Evolutionary conservation across 148 eudicot species (phyloP).

Genomic region (Fagopyrum esculentum): DNA sequence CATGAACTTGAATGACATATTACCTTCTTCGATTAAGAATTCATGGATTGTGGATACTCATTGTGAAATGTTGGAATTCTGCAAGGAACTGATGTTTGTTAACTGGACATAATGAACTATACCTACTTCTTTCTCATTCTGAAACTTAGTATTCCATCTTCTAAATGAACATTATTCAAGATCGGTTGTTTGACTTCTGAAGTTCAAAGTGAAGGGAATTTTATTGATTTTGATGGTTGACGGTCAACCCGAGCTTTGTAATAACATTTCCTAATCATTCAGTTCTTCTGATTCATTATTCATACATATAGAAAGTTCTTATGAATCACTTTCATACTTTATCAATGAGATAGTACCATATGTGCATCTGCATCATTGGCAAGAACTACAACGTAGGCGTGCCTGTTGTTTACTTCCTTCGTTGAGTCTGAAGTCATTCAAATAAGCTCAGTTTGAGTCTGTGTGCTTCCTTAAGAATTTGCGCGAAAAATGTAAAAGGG

Average conservation of each 20-base stretch:
- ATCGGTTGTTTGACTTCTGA: background rate
- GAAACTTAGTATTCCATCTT: background rate
- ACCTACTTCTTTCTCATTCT: background rate
- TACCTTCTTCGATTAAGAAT: background rate
- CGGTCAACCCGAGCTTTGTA: background rate
- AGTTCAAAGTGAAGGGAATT: background rate
- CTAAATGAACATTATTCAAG: background rate
- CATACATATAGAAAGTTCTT: background rate
- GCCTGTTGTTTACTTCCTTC: background rate
- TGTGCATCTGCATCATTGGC: background rate
- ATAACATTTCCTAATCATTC: background rate
- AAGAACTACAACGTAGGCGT: background rate
- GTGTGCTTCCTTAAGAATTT: background rate
- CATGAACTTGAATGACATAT: background rate
- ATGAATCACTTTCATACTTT: background rate
- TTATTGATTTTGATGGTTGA: no score
- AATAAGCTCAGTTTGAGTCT: background rate
- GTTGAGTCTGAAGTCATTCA: background rate
- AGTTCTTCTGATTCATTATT: background rate
- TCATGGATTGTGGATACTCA: constrained; percentile 9
- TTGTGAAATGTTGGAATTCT: background rate
- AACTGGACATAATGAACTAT: background rate
- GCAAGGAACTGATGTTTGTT: background rate
- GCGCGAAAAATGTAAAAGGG: background rate
- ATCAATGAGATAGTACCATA: background rate